These are phyloP conservation scores for Pyrus communis DNA, from an alignment of 306 rosid species.

Conservation along the genomic window DNA sequence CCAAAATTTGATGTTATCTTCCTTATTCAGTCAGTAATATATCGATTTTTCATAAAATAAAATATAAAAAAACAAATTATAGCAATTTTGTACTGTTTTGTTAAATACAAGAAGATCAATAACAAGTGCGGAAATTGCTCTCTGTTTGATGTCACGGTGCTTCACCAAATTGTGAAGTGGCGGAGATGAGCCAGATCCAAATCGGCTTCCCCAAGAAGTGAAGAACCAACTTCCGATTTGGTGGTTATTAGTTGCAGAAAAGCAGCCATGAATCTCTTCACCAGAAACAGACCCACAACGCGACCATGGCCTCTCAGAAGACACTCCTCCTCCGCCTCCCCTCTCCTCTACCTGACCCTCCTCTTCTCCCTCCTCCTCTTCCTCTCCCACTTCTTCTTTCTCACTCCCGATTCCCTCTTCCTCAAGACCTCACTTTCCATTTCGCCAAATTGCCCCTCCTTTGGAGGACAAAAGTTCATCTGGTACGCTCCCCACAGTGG, in stretches of 20 bases:
- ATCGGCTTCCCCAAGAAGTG: neutral
- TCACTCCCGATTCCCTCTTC: slow-evolving; percentile 12
- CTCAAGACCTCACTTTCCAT: neutral
- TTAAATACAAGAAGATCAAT: too few species aligned
- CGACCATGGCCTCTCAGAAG: slow-evolving; percentile 35
- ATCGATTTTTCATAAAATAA: too few species aligned
- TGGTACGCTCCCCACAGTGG: slow-evolving; percentile 91
- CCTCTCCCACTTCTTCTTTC: slow-evolving; percentile 33
- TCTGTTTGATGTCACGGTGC: too few species aligned
- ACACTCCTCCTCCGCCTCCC: slow-evolving; percentile 22
- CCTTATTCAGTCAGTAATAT: too few species aligned
- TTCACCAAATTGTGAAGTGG: too few species aligned
- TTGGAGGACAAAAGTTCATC: slow-evolving; percentile 44
- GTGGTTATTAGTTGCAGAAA: neutral
- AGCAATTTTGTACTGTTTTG: too few species aligned
- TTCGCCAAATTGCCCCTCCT: slow-evolving; percentile 34
- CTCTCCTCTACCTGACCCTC: slow-evolving; percentile 27
- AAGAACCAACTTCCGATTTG: neutral
- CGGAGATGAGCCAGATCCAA: neutral
- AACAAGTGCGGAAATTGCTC: too few species aligned
- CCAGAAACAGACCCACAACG: slow-evolving; percentile 10
- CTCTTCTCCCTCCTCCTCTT: slow-evolving; percentile 26
- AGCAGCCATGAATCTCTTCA: slow-evolving; percentile 19
- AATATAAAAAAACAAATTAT: too few species aligned
- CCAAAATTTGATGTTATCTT: too few species aligned